Percentiles rank a stretch among this genome's conserved stretches.
Conservation (phyloP, 169 alveolate genomes). For the Babesia bovis region DNA sequence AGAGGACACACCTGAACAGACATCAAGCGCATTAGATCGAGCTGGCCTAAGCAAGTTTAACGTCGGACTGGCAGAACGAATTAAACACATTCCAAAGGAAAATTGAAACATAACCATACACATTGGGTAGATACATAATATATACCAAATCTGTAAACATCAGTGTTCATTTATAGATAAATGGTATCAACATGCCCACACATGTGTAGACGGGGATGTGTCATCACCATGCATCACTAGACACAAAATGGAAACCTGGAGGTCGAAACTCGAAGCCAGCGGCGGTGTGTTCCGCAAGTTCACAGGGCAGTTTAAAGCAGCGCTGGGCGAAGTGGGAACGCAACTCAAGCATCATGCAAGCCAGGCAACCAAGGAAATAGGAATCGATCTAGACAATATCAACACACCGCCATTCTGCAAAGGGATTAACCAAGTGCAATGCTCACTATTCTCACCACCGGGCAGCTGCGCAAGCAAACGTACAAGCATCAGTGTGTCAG, state of each 20-base stretch:
- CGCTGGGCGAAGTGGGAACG: conserved; percentile 64
- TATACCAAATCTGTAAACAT: too few species aligned
- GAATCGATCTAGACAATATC: conserved; percentile 36
- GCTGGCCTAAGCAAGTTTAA: conserved; percentile 9
- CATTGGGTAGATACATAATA: too few species aligned
- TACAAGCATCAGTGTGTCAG: conserved; percentile 36
- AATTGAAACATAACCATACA: too few species aligned
- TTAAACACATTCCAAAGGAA: not conserved
- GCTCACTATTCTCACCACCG: conserved; percentile 56
- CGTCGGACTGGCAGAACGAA: conserved; percentile 20
- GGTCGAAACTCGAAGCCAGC: conserved; percentile 32
- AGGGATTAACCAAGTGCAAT: conserved; percentile 47
- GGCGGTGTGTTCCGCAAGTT: conserved; percentile 44
- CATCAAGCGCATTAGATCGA: not conserved
- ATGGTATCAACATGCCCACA: too few species aligned
- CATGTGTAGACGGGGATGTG: conserved; percentile 14
- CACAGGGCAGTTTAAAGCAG: conserved; percentile 56
- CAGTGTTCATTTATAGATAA: too few species aligned
- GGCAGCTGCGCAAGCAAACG: conserved; percentile 48
- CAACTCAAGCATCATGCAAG: conserved; percentile 65
- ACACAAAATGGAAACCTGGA: conserved; percentile 15
- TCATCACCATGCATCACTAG: too few species aligned
- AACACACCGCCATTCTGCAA: conserved; percentile 52
- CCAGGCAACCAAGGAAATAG: conserved; percentile 58
- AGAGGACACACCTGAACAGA: too few species aligned